Evolutionary conservation across 805 yeast genomes (phyloP).

Genomic region (Schwanniomyces occidentalis): DNA sequence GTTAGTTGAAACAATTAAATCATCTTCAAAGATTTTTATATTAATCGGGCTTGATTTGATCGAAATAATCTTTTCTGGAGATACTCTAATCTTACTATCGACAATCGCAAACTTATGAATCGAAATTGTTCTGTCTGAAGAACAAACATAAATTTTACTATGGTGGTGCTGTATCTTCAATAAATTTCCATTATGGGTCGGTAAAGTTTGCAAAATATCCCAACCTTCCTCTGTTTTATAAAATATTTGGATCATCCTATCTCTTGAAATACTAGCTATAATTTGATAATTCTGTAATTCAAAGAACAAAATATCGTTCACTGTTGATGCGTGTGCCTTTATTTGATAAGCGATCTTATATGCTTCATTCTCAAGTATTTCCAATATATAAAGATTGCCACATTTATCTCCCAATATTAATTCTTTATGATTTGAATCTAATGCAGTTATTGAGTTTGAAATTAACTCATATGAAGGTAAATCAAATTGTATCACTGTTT

Average conservation of each 20-base stretch:
- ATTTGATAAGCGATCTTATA: constrained; percentile 21
- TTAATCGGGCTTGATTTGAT: constrained; percentile 53
- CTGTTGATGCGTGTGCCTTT: constrained; percentile 53
- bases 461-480: constrained; percentile 32
- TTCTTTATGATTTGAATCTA: constrained; percentile 33
- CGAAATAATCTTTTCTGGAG: constrained; percentile 48
- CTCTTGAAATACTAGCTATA: constrained; percentile 54
- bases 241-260: constrained; percentile 62
- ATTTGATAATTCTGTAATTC: constrained; percentile 25
- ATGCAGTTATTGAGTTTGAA: constrained; percentile 40
- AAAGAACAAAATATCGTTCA: constrained; percentile 47
- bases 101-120: constrained; percentile 44
- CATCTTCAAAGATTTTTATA: constrained; percentile 35
- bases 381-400: constrained; percentile 40
- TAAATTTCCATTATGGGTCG: constrained; percentile 56
- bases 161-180: constrained; percentile 33
- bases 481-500: constrained; percentile 11
- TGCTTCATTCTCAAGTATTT: constrained; percentile 12
- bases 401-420: constrained; percentile 50
- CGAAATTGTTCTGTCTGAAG: constrained; percentile 62
- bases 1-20: constrained; percentile 50
- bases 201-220: constrained; percentile 60
- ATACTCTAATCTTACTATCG: constrained; percentile 15
- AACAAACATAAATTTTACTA: constrained; percentile 47
- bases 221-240: constrained; percentile 32